Percentiles rank a stretch among this genome's conserved stretches.
These are phyloP conservation scores for Pseudogymnoascus sp. DNA, from an alignment of 2,329 filamentous ascomycete genomes.

Conservation along the genomic window DNA sequence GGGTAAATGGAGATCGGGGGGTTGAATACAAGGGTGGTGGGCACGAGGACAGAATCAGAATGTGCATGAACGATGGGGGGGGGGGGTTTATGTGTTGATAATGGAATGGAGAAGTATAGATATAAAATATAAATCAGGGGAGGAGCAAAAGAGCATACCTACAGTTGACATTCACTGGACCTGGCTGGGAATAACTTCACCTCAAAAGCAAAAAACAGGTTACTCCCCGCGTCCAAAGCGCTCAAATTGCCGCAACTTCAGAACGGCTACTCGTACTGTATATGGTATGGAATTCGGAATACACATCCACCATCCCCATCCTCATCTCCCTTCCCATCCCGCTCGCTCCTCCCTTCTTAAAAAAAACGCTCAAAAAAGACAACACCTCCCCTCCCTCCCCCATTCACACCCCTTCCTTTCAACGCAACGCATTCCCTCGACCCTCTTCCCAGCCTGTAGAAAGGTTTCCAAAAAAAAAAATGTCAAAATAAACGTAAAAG, in stretches of 20 bases:
- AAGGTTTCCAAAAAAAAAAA: background rate
- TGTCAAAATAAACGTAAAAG: background rate
- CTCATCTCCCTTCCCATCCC: background rate
- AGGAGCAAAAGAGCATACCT: background rate
- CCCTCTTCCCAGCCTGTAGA: background rate
- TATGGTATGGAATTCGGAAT: conserved; percentile 3
- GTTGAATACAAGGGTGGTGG: background rate
- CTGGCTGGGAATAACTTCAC: background rate
- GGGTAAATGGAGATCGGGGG: background rate
- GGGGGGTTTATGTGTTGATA: background rate
- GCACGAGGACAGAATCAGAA: background rate
- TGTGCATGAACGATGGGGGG: background rate
- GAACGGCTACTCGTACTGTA: background rate
- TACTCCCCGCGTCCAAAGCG: background rate
- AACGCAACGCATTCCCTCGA: background rate
- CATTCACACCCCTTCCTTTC: background rate
- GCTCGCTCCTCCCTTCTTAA: background rate
- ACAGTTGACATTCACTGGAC: background rate
- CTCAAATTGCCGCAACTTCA: background rate
- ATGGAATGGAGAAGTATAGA: background rate
- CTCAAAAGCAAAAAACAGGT: background rate
- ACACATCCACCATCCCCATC: background rate
- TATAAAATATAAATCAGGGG: background rate
- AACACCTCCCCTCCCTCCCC: background rate
- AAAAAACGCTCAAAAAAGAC: background rate